Evolutionary conservation across 1,284 basidiomycete genomes (phyloP), one percentile per base, ranked within the genome.

Genomic region (Cerioporus squamosus): DNA sequence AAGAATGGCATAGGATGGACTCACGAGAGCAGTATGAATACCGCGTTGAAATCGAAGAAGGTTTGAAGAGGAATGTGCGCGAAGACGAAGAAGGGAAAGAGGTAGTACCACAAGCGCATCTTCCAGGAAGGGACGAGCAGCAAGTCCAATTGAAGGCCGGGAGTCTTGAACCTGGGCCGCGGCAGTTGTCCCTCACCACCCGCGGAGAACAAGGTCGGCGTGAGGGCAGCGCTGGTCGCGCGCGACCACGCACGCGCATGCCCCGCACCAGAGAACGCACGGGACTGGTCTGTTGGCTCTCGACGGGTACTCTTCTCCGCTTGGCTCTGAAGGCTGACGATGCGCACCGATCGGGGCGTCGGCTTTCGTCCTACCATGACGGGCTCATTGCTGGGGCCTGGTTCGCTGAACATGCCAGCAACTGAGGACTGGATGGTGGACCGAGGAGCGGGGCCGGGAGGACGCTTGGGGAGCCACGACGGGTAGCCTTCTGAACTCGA

Each of bases 31-130:
- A 93, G 71, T 64, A 91, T 84, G 75, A 85, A 93, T 66, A 87
- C 86, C 68, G 85, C 84, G 70, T 92, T 92, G 74, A 93, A 91
- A 69, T 93, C 91, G 70, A 93, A 85, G 68, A 87, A 93, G 2
- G 87, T 86, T 73, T 93, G 91, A 17, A 91, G 70, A 20, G 84
- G 84, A 44, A 93, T 76, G 69, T 91, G 87, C 20, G 81, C 84
- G 70, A 92, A 85, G 5, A 86, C 80, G 64, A 91, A 74, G 33
- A 92, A 46, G 22, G 87, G 88, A 69, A 85, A 86, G 26, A 89
- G 66, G 66, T 82, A 86, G 72, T 85, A 92, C 70, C 86, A 85
- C 38, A 88, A 66, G 60, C 77, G 82, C 61, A 81, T 81, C 65
- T 75, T 76, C 67, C 73, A 69, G 29, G 81, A 82, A 2, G 88